Evolutionary conservation across 2,329 filamentous ascomycete genomes (phyloP).

Genomic region (Penicillium sp.): DNA sequence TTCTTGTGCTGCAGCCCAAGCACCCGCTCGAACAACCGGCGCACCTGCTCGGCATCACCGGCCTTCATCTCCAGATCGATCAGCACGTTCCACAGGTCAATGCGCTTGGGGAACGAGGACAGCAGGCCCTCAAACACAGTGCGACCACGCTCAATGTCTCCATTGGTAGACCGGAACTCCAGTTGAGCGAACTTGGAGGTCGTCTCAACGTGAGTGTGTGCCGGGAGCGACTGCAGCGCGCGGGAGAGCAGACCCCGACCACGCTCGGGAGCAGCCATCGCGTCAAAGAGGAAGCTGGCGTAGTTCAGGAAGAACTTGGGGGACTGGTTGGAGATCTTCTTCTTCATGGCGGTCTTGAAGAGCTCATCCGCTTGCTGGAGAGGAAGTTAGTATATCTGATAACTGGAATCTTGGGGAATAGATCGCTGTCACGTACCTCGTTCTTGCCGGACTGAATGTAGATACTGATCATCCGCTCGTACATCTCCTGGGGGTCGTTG

Average conservation of each 20-base stretch:
- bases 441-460: conserved; percentile 91
- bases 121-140: conserved; percentile 93
- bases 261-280: conserved; percentile 70
- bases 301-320: conserved; percentile 92
- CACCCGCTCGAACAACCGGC: conserved; percentile 83
- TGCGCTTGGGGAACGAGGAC: conserved; percentile 82
- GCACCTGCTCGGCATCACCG: conserved; percentile 67
- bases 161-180: conserved; percentile 83
- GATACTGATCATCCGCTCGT: conserved; percentile 88
- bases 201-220: conserved; percentile 71
- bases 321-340: conserved; percentile 77
- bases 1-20: conserved; percentile 54
- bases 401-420: background rate
- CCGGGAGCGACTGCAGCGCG: conserved; percentile 80
- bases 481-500: conserved; percentile 88
- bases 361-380: conserved; percentile 82
- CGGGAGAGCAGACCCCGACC: conserved; percentile 79
- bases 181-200: conserved; percentile 89
- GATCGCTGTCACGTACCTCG: conserved; percentile 65
- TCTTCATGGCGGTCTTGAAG: conserved; percentile 86
- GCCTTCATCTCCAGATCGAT: conserved; percentile 78
- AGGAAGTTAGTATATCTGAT: conserved; percentile 32
- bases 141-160: conserved; percentile 86
- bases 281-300: conserved; percentile 87
- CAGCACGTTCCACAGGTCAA: conserved; percentile 92